Conservation (phyloP, 2,329 filamentous ascomycete genomes). For the Alternaria brassicae region DNA sequence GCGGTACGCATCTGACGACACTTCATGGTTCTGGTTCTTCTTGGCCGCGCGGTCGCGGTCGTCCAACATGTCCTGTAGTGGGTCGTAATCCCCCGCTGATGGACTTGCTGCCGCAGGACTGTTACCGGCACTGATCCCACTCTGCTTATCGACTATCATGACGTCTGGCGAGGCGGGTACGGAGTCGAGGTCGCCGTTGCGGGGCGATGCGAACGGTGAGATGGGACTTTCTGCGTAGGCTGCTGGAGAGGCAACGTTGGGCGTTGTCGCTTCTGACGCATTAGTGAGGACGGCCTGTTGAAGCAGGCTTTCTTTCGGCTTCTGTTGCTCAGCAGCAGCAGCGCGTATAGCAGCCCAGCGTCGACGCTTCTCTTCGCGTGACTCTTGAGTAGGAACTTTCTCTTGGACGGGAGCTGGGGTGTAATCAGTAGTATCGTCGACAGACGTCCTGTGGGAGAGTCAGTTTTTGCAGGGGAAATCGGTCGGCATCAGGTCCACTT, state of each 20-base stretch:
- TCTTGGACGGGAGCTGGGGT: conserved; percentile 30
- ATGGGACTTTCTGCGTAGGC: conserved; percentile 42
- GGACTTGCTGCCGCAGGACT: conserved; percentile 66
- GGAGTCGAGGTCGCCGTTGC: conserved; percentile 47
- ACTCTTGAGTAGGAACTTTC: conserved; percentile 38
- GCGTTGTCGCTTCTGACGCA: conserved; percentile 64
- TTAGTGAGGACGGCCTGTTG: conserved; percentile 74
- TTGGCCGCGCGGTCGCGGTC: conserved; percentile 75
- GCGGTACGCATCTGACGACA: conserved; percentile 62
- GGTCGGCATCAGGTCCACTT: conserved; percentile 1
- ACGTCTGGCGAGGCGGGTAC: conserved; percentile 50
- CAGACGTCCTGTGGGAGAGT: conserved; percentile 23
- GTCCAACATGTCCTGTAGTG: conserved; percentile 85
- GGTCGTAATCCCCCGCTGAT: conserved; percentile 93
- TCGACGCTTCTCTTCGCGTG: conserved; percentile 44
- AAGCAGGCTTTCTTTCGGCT: conserved; percentile 67
- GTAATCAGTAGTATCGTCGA: conserved; percentile 29
- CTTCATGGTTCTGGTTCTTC: conserved; percentile 51
- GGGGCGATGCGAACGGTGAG: conserved; percentile 48
- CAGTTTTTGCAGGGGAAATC: conserved; percentile 7
- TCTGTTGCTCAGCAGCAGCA: conserved; percentile 52
- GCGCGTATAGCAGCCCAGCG: conserved; percentile 44
- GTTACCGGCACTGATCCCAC: conserved; percentile 46
- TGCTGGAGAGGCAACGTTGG: conserved; percentile 55
- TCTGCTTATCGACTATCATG: conserved; percentile 52